Evolutionary conservation across 805 yeast species (phyloP).

Genomic region (Saturnispora gosingensis): DNA sequence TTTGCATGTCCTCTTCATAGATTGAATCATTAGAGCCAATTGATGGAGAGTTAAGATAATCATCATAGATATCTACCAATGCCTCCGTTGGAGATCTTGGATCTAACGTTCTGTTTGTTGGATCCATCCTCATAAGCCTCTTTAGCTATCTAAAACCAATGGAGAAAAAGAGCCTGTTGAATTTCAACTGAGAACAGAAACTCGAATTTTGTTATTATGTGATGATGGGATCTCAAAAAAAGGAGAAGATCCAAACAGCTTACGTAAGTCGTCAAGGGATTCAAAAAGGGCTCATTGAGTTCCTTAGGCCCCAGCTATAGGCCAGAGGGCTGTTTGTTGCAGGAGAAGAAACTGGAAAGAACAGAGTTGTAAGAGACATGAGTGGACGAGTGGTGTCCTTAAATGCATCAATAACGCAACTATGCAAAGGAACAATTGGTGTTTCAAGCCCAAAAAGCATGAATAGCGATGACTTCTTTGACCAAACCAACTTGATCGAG

Average conservation of each 20-base stretch:
- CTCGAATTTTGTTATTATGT: neutral
- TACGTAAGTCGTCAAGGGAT: neutral
- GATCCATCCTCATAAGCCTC: neutral
- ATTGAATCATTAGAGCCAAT: constrained; percentile 5
- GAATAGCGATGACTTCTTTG: neutral
- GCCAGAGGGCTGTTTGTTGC: neutral
- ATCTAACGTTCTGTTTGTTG: constrained; percentile 7
- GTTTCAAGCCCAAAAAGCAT: neutral
- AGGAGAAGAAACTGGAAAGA: neutral
- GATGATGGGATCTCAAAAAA: neutral
- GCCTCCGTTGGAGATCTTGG: constrained; percentile 9
- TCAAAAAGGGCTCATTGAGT: neutral
- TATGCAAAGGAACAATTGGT: neutral
- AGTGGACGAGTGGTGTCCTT: neutral
- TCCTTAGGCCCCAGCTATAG: neutral
- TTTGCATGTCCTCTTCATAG: constrained; percentile 4
- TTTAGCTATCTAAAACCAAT: neutral
- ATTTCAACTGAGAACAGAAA: neutral
- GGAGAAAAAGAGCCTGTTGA: neutral
- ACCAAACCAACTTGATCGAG: neutral
- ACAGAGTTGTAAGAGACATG: neutral
- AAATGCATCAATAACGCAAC: neutral
- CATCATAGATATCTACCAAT: constrained; percentile 22
- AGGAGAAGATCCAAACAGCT: neutral
- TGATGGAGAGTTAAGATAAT: constrained; percentile 17